Base-by-base conservation (phyloP, 345 rosid species). In the Salix purpurea region DNA sequence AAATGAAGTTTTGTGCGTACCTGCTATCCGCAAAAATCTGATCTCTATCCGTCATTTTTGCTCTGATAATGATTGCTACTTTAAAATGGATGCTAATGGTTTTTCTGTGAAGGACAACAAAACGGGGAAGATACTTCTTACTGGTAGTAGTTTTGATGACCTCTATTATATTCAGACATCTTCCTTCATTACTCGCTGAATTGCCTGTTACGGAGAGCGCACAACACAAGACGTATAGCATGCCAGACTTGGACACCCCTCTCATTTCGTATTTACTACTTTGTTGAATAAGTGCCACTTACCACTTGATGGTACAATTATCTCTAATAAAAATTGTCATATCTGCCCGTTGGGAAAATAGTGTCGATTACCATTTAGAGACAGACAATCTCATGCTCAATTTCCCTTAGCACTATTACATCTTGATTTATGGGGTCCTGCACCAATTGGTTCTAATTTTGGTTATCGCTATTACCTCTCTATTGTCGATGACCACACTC, bases 141-240 rank as follows among this genome's bases (percentile, higher is more conserved):
- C 10, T 52, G 0, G 23, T 1, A 52, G 58, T 52, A 52, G 58
- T 52, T 52, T 6, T 0, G 4, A 52, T 52, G 9, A 4, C 1
- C 23, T 19, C 2, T 52, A 52, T 6, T 8, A 52, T 2, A 19
- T 19, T 6, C 4, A 52, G 3, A 52, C 1, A 2, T 52, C 23
- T 7, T 1, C 0, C 6, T 2, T 3, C 6, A 52, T 19, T 19
- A 11, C 60, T 52, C 3, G 23, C 19, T 0, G 2, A 0, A 52
- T 52, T 0, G 4, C 60, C 0, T 52, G 23, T 52, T 52, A 19
- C 7, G 4, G 60, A 52, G 19, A 52, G 23, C 1, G 1, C 0
- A 52, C 11, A 2, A 52, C 60, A 52, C 23, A 52, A 52, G 11
- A 19, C 1, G 0, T 52, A 52, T 52, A 23, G 23, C 60, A 52